Evolutionary conservation across 148 eudicot genomes (phyloP), one percentile per base, ranked within the genome.

Genomic region (Camellia sinensis): DNA sequence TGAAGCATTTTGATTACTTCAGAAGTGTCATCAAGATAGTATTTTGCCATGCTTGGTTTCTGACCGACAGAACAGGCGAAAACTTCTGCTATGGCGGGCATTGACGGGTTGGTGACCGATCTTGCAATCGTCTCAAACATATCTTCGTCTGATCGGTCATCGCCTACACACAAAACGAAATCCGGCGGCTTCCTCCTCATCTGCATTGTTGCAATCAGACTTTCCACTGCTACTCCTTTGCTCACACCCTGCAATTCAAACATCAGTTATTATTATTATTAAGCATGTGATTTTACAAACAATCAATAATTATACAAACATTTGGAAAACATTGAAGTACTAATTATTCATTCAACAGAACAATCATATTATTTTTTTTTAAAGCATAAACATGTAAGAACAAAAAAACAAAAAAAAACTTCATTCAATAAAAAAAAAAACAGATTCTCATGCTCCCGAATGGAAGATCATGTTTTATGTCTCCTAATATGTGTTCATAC

Each of bases 31-130:
- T 91, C 94, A 3, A 93, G 91, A 74, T 88, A 91, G 79, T 91
- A 91, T 64, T 88, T 92, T 19, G 97, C 97, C 90, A 83, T 89
- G 76, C 93, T 92, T 18, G 97, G 94, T 85, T 92, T 92, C 78
- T 89, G 97, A 17, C 97, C 97, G 0, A 92, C 97, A 0, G 93
- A 91, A 80, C 97, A 91, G 50, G 97, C 92, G n/a, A 88, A 92
- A 0, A 92, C 88, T 72, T 91, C 91, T 0, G 87, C 68, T 59
- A 83, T 84, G 19, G 84, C 85, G 2, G 82, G 89, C 60, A 79
- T 40, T 0, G 81, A 78, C 3, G 76, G 84, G 77, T 81, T 76
- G 18, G 84, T 76, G 14, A 84, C 86, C 7, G 84, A 85, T 44
- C 80, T 75, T 2, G 87, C 80, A 13, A 89, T 87, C 6, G 64